These are phyloP conservation scores for Coemansia sp. DNA, from an alignment of 192 early-diverging fungal species.

Conservation along the genomic window DNA sequence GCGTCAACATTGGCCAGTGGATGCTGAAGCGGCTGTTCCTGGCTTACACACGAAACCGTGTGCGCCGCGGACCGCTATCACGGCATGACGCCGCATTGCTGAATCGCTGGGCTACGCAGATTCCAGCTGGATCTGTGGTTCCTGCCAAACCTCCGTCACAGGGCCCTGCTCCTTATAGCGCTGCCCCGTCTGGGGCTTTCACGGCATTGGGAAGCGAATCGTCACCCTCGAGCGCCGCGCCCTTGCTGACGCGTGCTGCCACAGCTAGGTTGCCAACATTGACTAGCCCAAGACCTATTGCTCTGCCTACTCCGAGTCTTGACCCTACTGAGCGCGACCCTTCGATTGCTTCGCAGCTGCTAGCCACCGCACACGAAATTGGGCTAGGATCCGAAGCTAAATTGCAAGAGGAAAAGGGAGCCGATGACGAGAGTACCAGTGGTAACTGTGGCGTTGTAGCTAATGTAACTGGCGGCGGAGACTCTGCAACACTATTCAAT, in stretches of 20 bases:
- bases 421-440: not conserved
- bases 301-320: not conserved
- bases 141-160: constrained; percentile 16
- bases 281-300: constrained; percentile 3
- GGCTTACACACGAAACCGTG: constrained; percentile 67
- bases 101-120: constrained; percentile 55
- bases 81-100: constrained; percentile 54
- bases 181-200: constrained; percentile 1
- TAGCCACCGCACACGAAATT: constrained; percentile 1
- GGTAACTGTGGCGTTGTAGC: not conserved
- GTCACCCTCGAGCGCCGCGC: constrained; percentile 10
- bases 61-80: constrained; percentile 70
- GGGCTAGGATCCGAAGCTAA: not conserved
- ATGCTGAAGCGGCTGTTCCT: constrained; percentile 52
- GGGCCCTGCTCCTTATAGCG: not conserved
- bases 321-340: not conserved
- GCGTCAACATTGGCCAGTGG: constrained; percentile 52
- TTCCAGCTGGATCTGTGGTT: constrained; percentile 37
- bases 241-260: constrained; percentile 1
- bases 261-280: constrained; percentile 12
- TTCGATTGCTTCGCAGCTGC: constrained; percentile 14
- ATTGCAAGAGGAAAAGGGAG: not conserved
- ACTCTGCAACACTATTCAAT: not conserved
- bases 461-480: not conserved
- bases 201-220: constrained; percentile 4